Evolutionary conservation across 2,329 filamentous ascomycete species (phyloP).

Genomic region (Pseudocercospora pini-densiflorae): DNA sequence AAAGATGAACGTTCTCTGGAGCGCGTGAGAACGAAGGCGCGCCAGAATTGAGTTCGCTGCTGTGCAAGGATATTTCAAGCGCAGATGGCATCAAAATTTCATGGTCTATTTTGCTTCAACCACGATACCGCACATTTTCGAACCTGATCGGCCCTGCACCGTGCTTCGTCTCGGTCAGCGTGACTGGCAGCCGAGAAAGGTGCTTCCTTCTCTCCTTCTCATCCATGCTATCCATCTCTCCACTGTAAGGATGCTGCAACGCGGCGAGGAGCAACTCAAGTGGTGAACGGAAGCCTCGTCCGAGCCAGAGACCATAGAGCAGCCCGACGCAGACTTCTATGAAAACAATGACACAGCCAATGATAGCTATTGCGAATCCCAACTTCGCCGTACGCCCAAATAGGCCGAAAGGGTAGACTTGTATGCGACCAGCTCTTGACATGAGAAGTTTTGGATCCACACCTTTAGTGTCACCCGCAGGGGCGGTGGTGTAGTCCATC

Average conservation of each 20-base stretch:
- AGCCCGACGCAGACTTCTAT: slow-evolving; percentile 21
- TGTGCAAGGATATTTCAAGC: no score
- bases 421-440: slow-evolving; percentile 22
- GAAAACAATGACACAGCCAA: slow-evolving; percentile 28
- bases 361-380: slow-evolving; percentile 24
- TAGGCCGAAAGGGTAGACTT: slow-evolving; percentile 33
- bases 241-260: slow-evolving; percentile 29
- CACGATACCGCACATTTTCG: slow-evolving; percentile 9
- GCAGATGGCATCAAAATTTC: no score
- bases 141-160: slow-evolving; percentile 24
- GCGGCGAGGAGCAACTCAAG: slow-evolving; percentile 32
- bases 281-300: slow-evolving; percentile 21
- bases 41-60: no score
- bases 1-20: no score
- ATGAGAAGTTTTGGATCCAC: slow-evolving; percentile 9
- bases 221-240: slow-evolving; percentile 27
- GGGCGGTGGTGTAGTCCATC: slow-evolving; percentile 24
- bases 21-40: no score
- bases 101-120: neutral
- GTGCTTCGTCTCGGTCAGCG: slow-evolving; percentile 17
- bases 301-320: slow-evolving; percentile 1
- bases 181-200: slow-evolving; percentile 26
- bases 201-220: slow-evolving; percentile 23
- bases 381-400: slow-evolving; percentile 30
- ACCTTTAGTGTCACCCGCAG: neutral